These are phyloP conservation scores for Flaveria sonorensis DNA, from an alignment of 129 eudicot genomes.

Conservation along the genomic window DNA sequence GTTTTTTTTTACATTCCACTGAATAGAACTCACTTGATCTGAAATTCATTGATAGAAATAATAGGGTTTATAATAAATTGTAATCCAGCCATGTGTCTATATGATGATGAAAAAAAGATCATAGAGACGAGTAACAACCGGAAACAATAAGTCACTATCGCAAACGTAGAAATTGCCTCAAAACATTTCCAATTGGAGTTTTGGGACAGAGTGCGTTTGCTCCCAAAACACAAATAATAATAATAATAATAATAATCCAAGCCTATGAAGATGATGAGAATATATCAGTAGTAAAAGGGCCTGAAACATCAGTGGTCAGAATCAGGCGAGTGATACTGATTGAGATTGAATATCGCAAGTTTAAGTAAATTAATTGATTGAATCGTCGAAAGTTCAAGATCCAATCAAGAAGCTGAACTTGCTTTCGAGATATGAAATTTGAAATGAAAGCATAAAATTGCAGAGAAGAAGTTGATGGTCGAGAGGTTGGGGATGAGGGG, in stretches of 20 bases:
- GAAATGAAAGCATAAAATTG: not conserved
- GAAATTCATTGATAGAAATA: too few relatives aligned
- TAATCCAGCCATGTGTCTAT: constrained; percentile 19
- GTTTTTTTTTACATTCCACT: too few relatives aligned
- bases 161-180: constrained; percentile 45
- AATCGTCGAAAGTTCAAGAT: constrained; percentile 8
- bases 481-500: not conserved
- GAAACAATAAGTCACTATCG: not conserved
- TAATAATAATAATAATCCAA: too few relatives aligned
- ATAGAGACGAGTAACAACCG: constrained; percentile 11
- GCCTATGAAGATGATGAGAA: not conserved
- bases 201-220: constrained; percentile 48
- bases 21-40: too few relatives aligned
- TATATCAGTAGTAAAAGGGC: constrained; percentile 40
- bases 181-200: constrained; percentile 40
- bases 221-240: not conserved
- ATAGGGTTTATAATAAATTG: not conserved
- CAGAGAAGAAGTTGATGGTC: not conserved
- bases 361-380: constrained; percentile 34
- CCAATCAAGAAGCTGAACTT: constrained; percentile 36
- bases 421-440: too few relatives aligned
- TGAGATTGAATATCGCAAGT: constrained; percentile 27
- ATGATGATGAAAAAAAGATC: not conserved
- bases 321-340: constrained; percentile 43
- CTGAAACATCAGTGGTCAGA: constrained; percentile 41